Base-by-base conservation (phyloP, 139 green algal species). In the Chlamydomonas asymmetrica region DNA sequence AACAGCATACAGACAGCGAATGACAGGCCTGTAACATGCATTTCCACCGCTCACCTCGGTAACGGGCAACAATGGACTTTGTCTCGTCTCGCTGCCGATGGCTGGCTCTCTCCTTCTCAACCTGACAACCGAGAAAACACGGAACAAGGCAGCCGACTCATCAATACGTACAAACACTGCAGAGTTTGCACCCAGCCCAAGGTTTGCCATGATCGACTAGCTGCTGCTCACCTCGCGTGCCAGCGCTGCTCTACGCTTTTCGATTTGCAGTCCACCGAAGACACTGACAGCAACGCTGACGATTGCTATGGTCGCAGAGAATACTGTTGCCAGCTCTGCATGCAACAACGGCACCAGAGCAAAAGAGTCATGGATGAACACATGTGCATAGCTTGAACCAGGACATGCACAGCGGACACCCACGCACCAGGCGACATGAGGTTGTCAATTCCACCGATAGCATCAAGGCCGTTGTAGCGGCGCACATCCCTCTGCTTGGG, bases 181-280 rank as follows among this genome's bases (percentile, higher is more conserved):
- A 8, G 34, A 23, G 27, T 43, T 25, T 25, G 22, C 8, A 41
- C 31, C 8, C 61, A 43, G 10, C 34, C 20, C 9, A 23, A 9
- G 34, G 20, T 23, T 13, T 49, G 31, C 61, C 22, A 8, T 20
- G 22, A 8, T 48, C 34, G 27, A 18, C 16, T 13, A 38, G 34
- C 16, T 16, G 9, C 10, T 16, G 10, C 63, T 27, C 48, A 81
- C 73, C 79, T 81, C 79, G 3, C 73, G 63, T 0, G 73, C 65
- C 50, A 91, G 68, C 61, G 91, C 80, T 4, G 83, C 88, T 0
- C 84, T 67, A 37, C 87, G 84, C 35, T 80, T 76, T 41, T 92
- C 88, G 4, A 80, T 87, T 22, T 81, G 41, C 48, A 91, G 37
- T n/a, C 80, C 81, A 57, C 80, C 87, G 49, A 81, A 88, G 29